phyloP scores from a whole-genome alignment of 352 stramenopile species.

The Pythium rishiriense region DNA sequence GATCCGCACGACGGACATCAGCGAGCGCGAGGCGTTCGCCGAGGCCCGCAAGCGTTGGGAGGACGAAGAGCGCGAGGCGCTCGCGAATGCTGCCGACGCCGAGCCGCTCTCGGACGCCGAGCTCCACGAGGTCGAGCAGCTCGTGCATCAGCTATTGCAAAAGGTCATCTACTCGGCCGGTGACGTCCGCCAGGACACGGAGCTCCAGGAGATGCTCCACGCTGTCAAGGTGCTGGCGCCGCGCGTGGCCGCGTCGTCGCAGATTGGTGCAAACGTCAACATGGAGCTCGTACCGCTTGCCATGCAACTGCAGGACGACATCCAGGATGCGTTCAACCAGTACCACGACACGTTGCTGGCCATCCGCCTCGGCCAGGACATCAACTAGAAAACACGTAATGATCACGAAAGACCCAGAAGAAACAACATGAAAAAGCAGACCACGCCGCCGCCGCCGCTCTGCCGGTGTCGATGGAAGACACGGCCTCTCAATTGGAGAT shows the following conservation, averaged over 20 bases:
- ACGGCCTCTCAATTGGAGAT: neutral
- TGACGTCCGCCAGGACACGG: conserved; percentile 86
- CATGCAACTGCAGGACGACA: conserved; percentile 91
- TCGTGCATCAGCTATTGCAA: conserved; percentile 85
- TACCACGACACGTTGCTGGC: conserved; percentile 90
- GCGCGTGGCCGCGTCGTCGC: conserved; percentile 75
- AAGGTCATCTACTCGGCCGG: conserved; percentile 89
- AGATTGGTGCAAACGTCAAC: conserved; percentile 88
- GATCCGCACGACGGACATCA: conserved; percentile 85
- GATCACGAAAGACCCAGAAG: neutral
- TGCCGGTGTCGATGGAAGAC: conserved; percentile 23
- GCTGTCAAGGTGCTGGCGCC: conserved; percentile 86
- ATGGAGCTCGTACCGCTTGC: conserved; percentile 86
- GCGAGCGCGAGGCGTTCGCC: conserved; percentile 85
- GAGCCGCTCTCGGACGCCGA: conserved; percentile 87
- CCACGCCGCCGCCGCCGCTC: neutral
- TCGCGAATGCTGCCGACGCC: conserved; percentile 82
- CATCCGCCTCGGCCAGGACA: conserved; percentile 79
- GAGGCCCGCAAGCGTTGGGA: conserved; percentile 88
- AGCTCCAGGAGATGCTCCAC: conserved; percentile 90
- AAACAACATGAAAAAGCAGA: conserved; percentile 7
- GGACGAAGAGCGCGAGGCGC: conserved; percentile 83
- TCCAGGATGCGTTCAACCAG: conserved; percentile 90
- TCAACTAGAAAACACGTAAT: conserved; percentile 21
- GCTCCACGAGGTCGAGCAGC: conserved; percentile 86